Conservation (phyloP, 305 asterid species). For the Fraxinus xanthoxyloides region DNA sequence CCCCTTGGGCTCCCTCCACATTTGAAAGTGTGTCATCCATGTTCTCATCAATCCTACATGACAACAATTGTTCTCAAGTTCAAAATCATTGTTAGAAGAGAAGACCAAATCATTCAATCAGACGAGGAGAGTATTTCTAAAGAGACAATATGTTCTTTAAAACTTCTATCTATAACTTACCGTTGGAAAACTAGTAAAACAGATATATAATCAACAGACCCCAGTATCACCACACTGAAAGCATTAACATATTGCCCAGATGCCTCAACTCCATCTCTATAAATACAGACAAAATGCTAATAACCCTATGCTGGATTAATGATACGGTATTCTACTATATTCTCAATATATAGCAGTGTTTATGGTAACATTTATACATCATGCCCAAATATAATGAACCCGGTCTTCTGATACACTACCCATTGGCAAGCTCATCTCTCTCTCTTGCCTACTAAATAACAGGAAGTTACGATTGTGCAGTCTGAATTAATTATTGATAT, state of each 20-base stretch:
- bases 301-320: not conserved
- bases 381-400: not conserved
- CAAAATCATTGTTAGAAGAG: slow-evolving; percentile 5
- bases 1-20: slow-evolving; percentile 95
- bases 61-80: slow-evolving; percentile 5
- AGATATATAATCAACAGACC: not conserved
- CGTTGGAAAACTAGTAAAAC: not conserved
- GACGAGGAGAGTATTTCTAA: not conserved
- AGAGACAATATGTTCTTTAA: not conserved
- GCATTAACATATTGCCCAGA: not conserved
- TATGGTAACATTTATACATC: not conserved
- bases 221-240: not conserved
- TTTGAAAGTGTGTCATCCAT: slow-evolving; percentile 86
- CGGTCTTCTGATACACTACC: not conserved
- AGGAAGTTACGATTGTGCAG: not conserved
- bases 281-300: not conserved
- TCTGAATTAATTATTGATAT: not conserved
- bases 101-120: not conserved
- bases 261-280: not conserved
- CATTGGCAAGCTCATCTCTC: not conserved
- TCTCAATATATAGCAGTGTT: not conserved
- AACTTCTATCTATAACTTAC: not conserved
- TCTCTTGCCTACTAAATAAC: not conserved
- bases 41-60: slow-evolving; percentile 84
- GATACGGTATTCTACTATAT: not conserved